Evolutionary conservation across 495 filamentous ascomycete genomes (phyloP), one percentile per base, ranked within the genome.

Genomic region (Aspergillus asperescens): DNA sequence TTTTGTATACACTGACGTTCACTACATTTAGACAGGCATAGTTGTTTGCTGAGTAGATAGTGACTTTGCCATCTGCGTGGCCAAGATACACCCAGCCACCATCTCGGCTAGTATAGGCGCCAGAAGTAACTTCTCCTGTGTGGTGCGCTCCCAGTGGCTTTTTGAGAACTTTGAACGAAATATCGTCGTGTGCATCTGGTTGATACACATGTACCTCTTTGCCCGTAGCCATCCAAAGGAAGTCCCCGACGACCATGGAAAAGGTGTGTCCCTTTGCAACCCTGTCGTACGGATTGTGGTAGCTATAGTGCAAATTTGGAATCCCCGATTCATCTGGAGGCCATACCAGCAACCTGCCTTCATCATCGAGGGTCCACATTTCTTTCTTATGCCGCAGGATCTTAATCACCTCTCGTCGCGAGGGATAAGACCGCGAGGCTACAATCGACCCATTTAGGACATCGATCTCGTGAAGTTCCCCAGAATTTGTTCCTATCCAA

Each of bases 311-410:
- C 18, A 98, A 69, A 54, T 78, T 90, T 0, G 90, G 90, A 1
- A 80, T 71, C 1, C 90, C 89, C 9, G 77, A 77, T 38, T 83
- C 80, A 65, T 92, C 89, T 16, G 90, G 84, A 7, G 80, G 79
- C 93, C 93, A 98, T 18, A 97, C 80, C 52, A 89, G 81, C 18
- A 98, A 74, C 32, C 86, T 89, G 10, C 93, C 93, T 56, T 87
- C 83, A 51, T 95, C 90, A 68, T 97, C 94, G 12, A 97, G 59
- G 2, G 90, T 90, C 93, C 93, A 98, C 74, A 98, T 83, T 56
- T 95, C 86, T 58, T 89, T 88, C 53, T 81, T 84, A 68, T 91
- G 84, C 43, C 92, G 83, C 54, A 86, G 81, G 16, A 98, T 96
- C 63, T 85, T 90, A 52, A 91, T 81, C 50, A 98, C 80, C 60